Evolutionary conservation across 2,329 filamentous ascomycete species (phyloP), one percentile per base, ranked within the genome.

Genomic region (Immersiporthe knoxdaviesiana): DNA sequence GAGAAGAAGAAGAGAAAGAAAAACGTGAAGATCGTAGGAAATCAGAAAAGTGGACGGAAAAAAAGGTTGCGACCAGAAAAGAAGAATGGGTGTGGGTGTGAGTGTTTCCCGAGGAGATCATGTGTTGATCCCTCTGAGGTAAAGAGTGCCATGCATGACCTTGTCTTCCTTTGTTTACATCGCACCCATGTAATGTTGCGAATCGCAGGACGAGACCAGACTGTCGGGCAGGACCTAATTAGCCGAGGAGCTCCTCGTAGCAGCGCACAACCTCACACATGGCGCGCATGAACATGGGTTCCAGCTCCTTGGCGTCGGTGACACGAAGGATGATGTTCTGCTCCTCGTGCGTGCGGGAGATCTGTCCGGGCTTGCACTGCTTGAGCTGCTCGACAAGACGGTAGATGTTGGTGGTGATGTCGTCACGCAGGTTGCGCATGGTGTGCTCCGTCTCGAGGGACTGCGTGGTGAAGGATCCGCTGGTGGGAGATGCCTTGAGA

Each of bases 311-410:
- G 11, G 66, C 72, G 52, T 59, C 72, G 69, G 30, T 65, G 66
- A 16, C 44, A 54, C 65, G 18, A 62, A 69, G 62, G 68, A 58
- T 54, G 27, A 67, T 39, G 27, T 63, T 44, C 30, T 62, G 65
- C n/a, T 39, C 61, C 54, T 68, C 72, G 41, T 67, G 64, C 5
- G 68, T 59, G 21, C 62, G 67, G 21, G 41, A 61, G 18, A 52
- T 68, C 47, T 70, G 70, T 7, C 30, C 35, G 10, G 66, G n/a
- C 18, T 67, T 50, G 24, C 41, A 63, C 39, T 72, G 71, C 67
- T 79, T 79, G 68, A 87, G 80, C 5, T 85, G 87, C 3, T 81
- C 78, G 0, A 88, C 81, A 2, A 89, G 77, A 21, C 83, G 77
- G 2, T 79, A 79, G 68, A 88, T 84, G 74, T 86, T 88, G 58